Evolutionary conservation across 352 stramenopile species (phyloP).

Genomic region (Phytophthora sojae): DNA sequence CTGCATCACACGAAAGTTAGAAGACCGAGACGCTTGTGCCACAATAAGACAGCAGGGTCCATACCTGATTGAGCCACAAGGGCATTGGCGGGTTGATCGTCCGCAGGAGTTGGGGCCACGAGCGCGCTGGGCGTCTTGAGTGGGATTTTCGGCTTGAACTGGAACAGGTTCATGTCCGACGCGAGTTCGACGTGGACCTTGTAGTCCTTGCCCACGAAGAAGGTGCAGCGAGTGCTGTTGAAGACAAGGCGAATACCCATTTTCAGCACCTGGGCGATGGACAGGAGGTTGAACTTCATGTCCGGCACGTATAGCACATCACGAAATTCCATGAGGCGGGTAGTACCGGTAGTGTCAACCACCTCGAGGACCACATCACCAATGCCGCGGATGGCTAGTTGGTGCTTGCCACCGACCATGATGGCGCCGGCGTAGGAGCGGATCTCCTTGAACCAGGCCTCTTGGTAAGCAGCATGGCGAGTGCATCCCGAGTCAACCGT

Average conservation of each 20-base stretch:
- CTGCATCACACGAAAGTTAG: conserved; percentile 20
- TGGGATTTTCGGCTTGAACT: conserved; percentile 5
- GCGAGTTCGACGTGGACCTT: neutral
- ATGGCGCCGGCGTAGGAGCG: neutral
- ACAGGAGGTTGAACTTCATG: conserved; percentile 24
- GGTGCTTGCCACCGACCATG: conserved; percentile 19
- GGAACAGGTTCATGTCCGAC: conserved; percentile 2
- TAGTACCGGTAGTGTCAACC: neutral
- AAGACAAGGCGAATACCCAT: conserved; percentile 1
- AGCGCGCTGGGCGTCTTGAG: conserved; percentile 5
- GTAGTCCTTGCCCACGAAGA: conserved; percentile 10
- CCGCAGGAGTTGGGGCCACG: neutral
- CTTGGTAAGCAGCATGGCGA: neutral
- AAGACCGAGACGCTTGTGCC: conserved; percentile 13
- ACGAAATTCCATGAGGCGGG: neutral
- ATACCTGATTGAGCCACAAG: conserved; percentile 17
- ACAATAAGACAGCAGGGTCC: conserved; percentile 10
- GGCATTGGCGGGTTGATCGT: conserved; percentile 5
- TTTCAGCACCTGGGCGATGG: conserved; percentile 1
- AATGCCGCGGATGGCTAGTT: conserved; percentile 2
- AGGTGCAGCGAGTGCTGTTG: neutral
- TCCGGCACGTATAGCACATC: conserved; percentile 11
- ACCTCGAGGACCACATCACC: conserved; percentile 6
- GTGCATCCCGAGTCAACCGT: conserved; percentile 25
- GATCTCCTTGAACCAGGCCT: conserved; percentile 22